These are phyloP conservation scores for Platismatia glauca DNA, from an alignment of 495 filamentous ascomycete species.

Conservation along the genomic window DNA sequence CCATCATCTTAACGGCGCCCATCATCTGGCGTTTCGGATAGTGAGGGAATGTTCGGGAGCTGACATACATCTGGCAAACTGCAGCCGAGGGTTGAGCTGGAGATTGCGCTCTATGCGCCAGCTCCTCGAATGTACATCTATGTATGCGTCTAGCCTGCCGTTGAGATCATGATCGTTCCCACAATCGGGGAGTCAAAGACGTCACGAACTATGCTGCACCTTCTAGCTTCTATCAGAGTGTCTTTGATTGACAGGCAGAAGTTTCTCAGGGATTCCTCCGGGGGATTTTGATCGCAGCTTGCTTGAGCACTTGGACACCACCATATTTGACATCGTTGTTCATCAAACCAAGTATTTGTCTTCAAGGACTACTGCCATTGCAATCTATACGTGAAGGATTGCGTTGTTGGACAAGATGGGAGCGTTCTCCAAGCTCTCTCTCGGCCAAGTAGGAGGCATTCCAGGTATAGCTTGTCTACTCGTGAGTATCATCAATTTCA, in stretches of 20 bases:
- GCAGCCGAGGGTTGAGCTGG: not conserved
- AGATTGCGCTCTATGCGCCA: too few relatives aligned
- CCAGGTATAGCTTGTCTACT: slow-evolving; percentile 2
- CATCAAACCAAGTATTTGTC: not conserved
- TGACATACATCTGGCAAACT: too few relatives aligned
- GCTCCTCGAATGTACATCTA: not conserved
- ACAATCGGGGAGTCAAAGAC: not conserved
- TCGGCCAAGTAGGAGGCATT: not conserved
- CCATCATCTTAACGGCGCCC: too few relatives aligned
- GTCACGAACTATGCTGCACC: not conserved
- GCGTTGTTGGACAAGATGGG: not conserved
- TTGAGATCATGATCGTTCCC: not conserved
- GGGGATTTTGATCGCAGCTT: not conserved
- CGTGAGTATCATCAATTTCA: not conserved
- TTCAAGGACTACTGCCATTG: not conserved
- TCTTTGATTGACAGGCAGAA: not conserved
- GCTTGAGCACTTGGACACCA: not conserved
- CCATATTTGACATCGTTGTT: not conserved
- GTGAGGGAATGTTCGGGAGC: too few relatives aligned
- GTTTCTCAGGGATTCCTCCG: not conserved
- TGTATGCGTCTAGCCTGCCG: not conserved
- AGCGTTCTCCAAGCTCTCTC: not conserved
- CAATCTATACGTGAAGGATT: not conserved
- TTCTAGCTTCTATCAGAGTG: not conserved
- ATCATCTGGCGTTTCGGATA: too few relatives aligned